Base-by-base conservation (phyloP, 169 alveolate genomes). In the Cryptosporidium sp. region DNA sequence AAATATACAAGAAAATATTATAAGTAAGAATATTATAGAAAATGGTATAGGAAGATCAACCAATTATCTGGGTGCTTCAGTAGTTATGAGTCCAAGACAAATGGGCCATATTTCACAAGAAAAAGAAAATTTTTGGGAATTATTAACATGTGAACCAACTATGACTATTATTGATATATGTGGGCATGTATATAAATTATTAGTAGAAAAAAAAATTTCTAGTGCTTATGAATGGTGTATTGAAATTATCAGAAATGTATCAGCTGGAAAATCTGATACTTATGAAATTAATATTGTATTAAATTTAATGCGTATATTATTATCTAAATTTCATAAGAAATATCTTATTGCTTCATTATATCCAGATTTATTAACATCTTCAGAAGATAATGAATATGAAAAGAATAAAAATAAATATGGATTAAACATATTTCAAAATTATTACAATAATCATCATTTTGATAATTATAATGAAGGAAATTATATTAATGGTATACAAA, bases 141-240 rank as follows among this genome's bases (percentile, higher is more conserved):
- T 80, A 62, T 42, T 80, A 44, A 80, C 89, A 62, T 42, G 75
- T 3, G 75, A 80, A 39, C 75, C 89, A 42, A 80, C 80, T 16
- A 65, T 62, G 75, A 39, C 69, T 44, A 80, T 80, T 62, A 70
- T 80, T 42, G 75, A 80, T 26, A 80, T 80, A 62, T 80, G 89
- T 80, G 33, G 56, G 21, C 45, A 80, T 26, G 70, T 80, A 23
- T 80, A 80, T 60, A 65, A 60, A 42, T 18, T 23, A 62, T 21
- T 80, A 29, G 53, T 80, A 62, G 26, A 80, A 29, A 80, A 80
- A 80, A 67, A 80, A 53, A 61, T 65, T 29, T 26, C 60, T 1
- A 65, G 89, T 80, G 89, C 68, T 23, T 80, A 80, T 80, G 89
- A 80, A 65, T 80, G 89, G 89, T 80, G 89, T 80, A 23, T 35